Percentiles rank a stretch among this genome's conserved stretches.
phyloP scores from a whole-genome alignment of 305 asterid species.

The Coffea humblotiana region DNA sequence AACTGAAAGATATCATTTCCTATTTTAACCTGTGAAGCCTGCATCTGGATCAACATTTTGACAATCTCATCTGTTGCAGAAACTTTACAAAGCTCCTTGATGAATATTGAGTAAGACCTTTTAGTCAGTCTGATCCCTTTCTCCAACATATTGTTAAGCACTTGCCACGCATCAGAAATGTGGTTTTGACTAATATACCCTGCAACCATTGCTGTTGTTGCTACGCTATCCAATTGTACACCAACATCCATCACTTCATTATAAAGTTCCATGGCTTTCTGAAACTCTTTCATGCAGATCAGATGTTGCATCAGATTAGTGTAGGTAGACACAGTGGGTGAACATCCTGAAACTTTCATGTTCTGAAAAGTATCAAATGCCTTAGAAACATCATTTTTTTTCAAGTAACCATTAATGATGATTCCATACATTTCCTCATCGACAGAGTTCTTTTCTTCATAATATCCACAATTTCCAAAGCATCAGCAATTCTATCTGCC shows the following conservation, averaged over 20 bases:
- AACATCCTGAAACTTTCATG: conserved; percentile 46
- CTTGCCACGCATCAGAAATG: conserved; percentile 57
- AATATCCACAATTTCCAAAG: conserved; percentile 76
- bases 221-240: conserved; percentile 56
- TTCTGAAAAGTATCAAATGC: conserved; percentile 57
- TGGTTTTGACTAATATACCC: conserved; percentile 62
- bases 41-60: conserved; percentile 57
- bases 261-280: conserved; percentile 59
- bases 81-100: conserved; percentile 70
- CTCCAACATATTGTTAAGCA: conserved; percentile 54
- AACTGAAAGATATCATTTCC: conserved; percentile 43
- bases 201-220: conserved; percentile 57
- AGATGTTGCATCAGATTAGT: conserved; percentile 68
- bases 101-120: conserved; percentile 46
- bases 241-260: conserved; percentile 61
- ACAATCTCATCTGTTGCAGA: conserved; percentile 55
- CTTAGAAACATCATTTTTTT: conserved; percentile 49
- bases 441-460: conserved; percentile 53
- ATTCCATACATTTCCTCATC: conserved; percentile 44
- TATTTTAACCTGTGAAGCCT: conserved; percentile 31
- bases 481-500: conserved; percentile 64
- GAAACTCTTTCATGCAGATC: conserved; percentile 55
- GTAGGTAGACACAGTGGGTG: conserved; percentile 49
- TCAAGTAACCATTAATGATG: conserved; percentile 54
- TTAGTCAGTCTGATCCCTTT: conserved; percentile 51